Evolutionary conservation across 805 yeast species (phyloP), one percentile per base, ranked within the genome.

Genomic region (Lachancea sp.): DNA sequence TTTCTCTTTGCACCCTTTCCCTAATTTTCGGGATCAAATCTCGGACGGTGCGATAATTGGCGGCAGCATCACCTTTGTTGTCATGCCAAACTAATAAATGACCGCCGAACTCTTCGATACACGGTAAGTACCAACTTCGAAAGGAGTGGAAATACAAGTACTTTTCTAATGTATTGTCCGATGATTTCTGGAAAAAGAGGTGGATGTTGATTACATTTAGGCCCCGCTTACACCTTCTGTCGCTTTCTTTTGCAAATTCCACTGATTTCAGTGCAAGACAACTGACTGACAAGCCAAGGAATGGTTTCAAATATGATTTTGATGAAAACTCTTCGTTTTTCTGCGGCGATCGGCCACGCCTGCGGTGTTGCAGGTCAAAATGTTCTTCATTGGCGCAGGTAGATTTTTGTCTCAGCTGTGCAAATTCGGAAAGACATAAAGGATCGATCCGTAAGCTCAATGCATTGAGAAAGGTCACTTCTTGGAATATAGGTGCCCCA

Each of bases 1-100:
- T 54, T 38, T 54, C 52, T 16, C 38, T 36, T 12, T 38, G 33
- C 8, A 53, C 50, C 17, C 51, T 42, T 19, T 46, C 47, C 11
- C 49, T 46, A n/a, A 56, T 34, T 5, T 6, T 15, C 2, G 26
- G 19, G 13, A 36, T 29, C 3, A 29, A 15, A n/a, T 15, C 25
- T n/a, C 12, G 5, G 5, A 21, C 31, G 9, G 45, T 30, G 3
- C 40, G 35, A n/a, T 53, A 31, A 32, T 49, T 52, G 12, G 15
- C 22, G 8, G 28, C 24, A 4, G 15, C 12, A 28, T 29, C 25
- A 11, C 4, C n/a, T 17, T 5, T 19, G 4, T 15, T 15, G 8
- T 46, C 48, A 36, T 54, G 52, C 36, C 45, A 54, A 39, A 49
- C 49, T 33, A 56, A 51, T 7, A 51, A 36, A 36, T 58, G 59